Conservation (phyloP, 1,284 basidiomycete genomes). For the Trichosporon coremiiforme region DNA sequence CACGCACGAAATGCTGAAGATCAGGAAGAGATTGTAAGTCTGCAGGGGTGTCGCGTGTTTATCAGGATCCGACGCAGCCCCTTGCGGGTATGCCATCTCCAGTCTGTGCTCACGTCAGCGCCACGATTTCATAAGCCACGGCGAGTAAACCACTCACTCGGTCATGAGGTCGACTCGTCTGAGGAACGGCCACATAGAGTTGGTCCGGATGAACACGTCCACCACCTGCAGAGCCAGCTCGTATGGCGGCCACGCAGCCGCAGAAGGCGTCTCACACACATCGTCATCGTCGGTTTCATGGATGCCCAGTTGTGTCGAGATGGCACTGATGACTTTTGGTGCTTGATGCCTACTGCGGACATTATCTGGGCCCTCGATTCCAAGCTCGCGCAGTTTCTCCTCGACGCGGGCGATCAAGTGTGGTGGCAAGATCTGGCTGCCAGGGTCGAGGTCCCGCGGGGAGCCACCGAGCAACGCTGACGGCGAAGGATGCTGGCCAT, state of each 20-base stretch:
- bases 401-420: background rate
- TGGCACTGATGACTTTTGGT: slow-evolving; percentile 4
- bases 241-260: slow-evolving; percentile 11
- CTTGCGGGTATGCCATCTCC: slow-evolving; percentile 10
- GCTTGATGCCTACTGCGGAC: slow-evolving; percentile 1
- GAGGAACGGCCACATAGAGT: slow-evolving; percentile 16
- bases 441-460: background rate
- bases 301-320: slow-evolving; percentile 12
- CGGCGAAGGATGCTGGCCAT: background rate
- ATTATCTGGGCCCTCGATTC: background rate
- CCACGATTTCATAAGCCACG: no score
- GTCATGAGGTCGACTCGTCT: slow-evolving; percentile 12
- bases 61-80: slow-evolving; percentile 2
- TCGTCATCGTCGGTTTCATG: slow-evolving; percentile 3
- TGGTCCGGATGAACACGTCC: slow-evolving; percentile 8
- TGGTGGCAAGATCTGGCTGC: slow-evolving; percentile 1
- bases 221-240: slow-evolving; percentile 17
- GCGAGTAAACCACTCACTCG: background rate
- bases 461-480: background rate
- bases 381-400: background rate
- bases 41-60: slow-evolving; percentile 16
- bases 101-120: background rate
- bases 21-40: slow-evolving; percentile 16
- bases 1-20: slow-evolving; percentile 16
- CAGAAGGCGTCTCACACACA: slow-evolving; percentile 10